Percentiles rank a stretch among this genome's conserved stretches.
phyloP scores from a whole-genome alignment of 257 asterid species.

The Primulina huaijiensis region DNA sequence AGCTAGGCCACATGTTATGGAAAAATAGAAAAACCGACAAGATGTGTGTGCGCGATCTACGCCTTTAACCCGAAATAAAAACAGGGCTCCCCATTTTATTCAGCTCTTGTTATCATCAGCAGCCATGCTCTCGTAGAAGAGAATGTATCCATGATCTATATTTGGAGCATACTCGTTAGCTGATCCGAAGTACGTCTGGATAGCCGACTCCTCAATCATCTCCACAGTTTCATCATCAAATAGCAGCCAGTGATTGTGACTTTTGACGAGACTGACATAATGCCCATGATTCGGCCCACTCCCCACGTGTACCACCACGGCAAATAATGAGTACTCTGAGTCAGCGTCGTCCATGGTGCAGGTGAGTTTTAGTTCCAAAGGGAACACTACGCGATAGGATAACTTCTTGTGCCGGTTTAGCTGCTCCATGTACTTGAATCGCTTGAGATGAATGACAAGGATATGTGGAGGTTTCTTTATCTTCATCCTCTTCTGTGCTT shows the following conservation, averaged over 20 bases:
- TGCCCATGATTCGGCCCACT: slow-evolving; percentile 83
- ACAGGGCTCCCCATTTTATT: slow-evolving; percentile 18
- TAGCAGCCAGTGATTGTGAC: slow-evolving; percentile 77
- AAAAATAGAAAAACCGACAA: slow-evolving; percentile 5
- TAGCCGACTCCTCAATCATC: slow-evolving; percentile 70
- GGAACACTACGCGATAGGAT: slow-evolving; percentile 73
- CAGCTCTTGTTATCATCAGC: slow-evolving; percentile 29
- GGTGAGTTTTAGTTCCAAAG: slow-evolving; percentile 69
- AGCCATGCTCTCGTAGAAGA: slow-evolving; percentile 56
- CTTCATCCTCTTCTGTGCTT: slow-evolving; percentile 85
- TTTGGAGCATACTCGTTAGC: slow-evolving; percentile 77
- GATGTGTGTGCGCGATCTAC: slow-evolving; percentile 2
- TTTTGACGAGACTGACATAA: slow-evolving; percentile 75
- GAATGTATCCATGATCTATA: slow-evolving; percentile 73
- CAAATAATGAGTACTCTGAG: slow-evolving; percentile 64
- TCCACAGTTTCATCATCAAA: slow-evolving; percentile 85
- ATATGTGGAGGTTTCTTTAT: slow-evolving; percentile 70
- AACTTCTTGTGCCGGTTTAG: slow-evolving; percentile 64
- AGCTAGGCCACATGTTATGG: slow-evolving; percentile 25
- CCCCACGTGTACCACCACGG: slow-evolving; percentile 80
- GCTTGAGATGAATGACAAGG: slow-evolving; percentile 76
- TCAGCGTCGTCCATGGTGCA: slow-evolving; percentile 56
- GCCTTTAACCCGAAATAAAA: slow-evolving; percentile 2
- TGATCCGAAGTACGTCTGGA: slow-evolving; percentile 77
- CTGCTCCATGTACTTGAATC: slow-evolving; percentile 81